Evolutionary conservation across 225 moss, liverwort and hornwort genomes (phyloP), one percentile per base, ranked within the genome.

Genomic region (Physcomitrellopsis africana): DNA sequence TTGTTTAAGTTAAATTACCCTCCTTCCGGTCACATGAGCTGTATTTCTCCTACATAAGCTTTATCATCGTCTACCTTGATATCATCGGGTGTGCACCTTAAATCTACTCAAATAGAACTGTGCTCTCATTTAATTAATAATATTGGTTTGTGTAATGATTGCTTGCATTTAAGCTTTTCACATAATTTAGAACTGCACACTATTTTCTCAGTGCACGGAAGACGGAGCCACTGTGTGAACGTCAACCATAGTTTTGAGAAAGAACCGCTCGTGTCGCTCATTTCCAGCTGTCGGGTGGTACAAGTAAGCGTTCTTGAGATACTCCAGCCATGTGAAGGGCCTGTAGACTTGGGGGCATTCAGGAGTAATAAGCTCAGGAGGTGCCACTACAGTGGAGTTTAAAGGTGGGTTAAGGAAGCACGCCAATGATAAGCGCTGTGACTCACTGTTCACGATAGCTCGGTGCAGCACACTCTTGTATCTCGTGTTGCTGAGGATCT

Each of bases 381-480:
- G 86, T 9, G 91, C 86, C 29, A 81, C 80, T 3, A 91, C 82
- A 3, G 84, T 82, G 32, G 82, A 83, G 60, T 86, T 76, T 56
- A 91, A 77, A 3, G 81, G 88, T 2, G 84, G 82, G 46, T 89
- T 82, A 11, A 92, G 59, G 18, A 92, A 90, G 18, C 86, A 90
- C 0, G 88, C 90, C 15, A 92, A 51, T 3, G 92, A 92, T 17
- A 92, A 51, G 12, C 92, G 87, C 72, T 84, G 81, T 2, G 72
- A 69, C 15, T 86, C 80, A 63, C 79, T 81, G 86, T 92, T 90
- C 61, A 92, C 92, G 20, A 92, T 62, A 18, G 87, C 90, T 11
- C 90, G 80, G 76, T 92, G 92, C 63, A 88, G 19, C 49, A 90
- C 90, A 51, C 92, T 92, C 69, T 84, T 90, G 70, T 88, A 92